Conservation (phyloP, 2,329 filamentous ascomycete species). For the Trichoderma breve region DNA sequence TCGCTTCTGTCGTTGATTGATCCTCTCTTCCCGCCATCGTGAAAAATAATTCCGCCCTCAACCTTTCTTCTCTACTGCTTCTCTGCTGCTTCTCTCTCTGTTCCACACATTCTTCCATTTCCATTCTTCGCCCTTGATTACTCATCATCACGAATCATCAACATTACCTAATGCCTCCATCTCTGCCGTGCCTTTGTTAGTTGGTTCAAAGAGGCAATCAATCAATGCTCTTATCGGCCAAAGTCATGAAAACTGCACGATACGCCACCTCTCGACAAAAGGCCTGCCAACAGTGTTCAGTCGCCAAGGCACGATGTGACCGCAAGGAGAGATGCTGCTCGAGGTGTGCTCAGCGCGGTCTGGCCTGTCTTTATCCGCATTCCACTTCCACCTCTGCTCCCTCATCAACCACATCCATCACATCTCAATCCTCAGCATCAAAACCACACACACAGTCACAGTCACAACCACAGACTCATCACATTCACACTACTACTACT, state of each 20-base stretch:
- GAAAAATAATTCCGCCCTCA: neutral
- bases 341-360: neutral
- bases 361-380: constrained; percentile 1
- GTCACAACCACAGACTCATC: neutral
- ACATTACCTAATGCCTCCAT: neutral
- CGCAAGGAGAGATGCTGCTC: constrained; percentile 9
- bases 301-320: constrained; percentile 10
- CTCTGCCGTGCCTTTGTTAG: neutral
- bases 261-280: constrained; percentile 15
- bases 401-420: neutral
- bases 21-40: neutral
- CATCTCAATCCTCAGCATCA: neutral
- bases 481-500: neutral
- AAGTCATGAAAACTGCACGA: neutral
- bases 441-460: neutral
- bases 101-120: neutral
- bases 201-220: neutral
- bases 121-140: neutral
- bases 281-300: constrained; percentile 8
- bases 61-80: neutral
- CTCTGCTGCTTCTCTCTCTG: neutral
- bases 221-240: neutral
- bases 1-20: neutral
- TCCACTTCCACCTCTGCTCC: neutral
- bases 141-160: neutral